Percentiles rank a stretch among this genome's conserved stretches.
phyloP scores from a whole-genome alignment of 2,329 filamentous ascomycete genomes.

The Trichoderma gracile region DNA sequence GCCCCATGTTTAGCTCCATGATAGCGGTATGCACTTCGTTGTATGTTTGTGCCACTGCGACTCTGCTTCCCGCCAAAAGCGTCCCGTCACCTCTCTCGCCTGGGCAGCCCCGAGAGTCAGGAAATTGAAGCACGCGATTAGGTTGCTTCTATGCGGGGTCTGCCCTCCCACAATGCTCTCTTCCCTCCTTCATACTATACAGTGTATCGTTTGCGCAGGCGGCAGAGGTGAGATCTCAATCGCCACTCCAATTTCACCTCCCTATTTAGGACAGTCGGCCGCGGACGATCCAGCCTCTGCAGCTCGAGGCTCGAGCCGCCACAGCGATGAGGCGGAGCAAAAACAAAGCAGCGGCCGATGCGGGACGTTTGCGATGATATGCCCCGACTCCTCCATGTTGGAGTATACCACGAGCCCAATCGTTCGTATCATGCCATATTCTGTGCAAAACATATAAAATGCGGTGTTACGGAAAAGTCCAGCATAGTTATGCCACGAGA shows the following conservation, averaged over 20 bases:
- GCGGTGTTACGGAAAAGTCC: background rate
- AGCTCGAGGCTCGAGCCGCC: background rate
- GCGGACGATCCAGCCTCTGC: background rate
- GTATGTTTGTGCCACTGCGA: background rate
- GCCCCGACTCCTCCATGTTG: background rate
- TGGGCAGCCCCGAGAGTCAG: background rate
- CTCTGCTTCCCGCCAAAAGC: background rate
- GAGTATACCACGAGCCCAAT: background rate
- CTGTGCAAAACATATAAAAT: background rate
- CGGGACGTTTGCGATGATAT: background rate
- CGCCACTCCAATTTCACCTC: conserved; percentile 12
- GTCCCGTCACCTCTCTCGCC: background rate
- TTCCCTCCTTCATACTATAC: too few relatives aligned
- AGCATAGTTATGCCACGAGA: background rate
- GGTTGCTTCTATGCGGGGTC: conserved; percentile 1
- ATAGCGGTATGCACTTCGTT: background rate
- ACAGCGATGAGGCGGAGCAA: conserved; percentile 5
- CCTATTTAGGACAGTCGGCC: conserved; percentile 18
- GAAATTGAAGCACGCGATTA: conserved; percentile 15
- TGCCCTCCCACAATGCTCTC: background rate
- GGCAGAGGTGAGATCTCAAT: conserved; percentile 14
- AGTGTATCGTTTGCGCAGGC: background rate
- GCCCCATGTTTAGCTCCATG: conserved; percentile 16
- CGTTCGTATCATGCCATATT: too few relatives aligned
- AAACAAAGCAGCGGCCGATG: background rate